Conservation (phyloP, 1,284 basidiomycete genomes). For the Leccinum griseonigrum region DNA sequence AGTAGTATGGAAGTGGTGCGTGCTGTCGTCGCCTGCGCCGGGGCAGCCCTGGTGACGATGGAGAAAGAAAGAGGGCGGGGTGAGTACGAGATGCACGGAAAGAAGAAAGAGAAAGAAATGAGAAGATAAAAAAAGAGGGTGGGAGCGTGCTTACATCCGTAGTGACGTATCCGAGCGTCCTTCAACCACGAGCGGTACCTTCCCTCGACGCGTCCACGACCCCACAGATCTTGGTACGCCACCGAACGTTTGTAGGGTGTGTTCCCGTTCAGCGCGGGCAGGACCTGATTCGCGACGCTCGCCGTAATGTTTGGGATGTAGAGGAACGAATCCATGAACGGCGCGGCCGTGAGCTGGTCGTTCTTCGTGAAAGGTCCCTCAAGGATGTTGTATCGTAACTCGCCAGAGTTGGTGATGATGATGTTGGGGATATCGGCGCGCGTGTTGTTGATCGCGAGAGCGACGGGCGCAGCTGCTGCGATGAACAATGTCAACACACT, state of each 20-base stretch:
- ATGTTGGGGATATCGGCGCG: conserved; percentile 59
- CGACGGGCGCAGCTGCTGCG: conserved; percentile 54
- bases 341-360: conserved; percentile 72
- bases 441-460: conserved; percentile 60
- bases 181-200: conserved; percentile 54
- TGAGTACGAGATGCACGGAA: neutral
- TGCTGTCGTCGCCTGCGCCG: conserved; percentile 73
- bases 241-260: conserved; percentile 38
- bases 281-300: conserved; percentile 48
- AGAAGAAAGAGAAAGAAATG: neutral
- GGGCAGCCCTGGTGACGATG: conserved; percentile 51
- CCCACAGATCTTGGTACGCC: conserved; percentile 43
- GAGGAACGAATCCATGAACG: conserved; percentile 59
- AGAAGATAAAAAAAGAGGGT: neutral
- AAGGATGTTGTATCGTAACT: conserved; percentile 73
- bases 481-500: conserved; percentile 64
- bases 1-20: conserved; percentile 53
- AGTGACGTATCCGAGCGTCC: conserved; percentile 73
- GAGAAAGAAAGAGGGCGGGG: neutral
- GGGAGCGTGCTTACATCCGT: conserved; percentile 47
- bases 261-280: conserved; percentile 51
- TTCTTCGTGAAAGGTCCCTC: conserved; percentile 73
- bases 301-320: conserved; percentile 55
- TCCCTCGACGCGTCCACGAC: conserved; percentile 48
- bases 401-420: conserved; percentile 73